Base-by-base conservation (phyloP, 306 rosid genomes). In the Acacia confusa region DNA sequence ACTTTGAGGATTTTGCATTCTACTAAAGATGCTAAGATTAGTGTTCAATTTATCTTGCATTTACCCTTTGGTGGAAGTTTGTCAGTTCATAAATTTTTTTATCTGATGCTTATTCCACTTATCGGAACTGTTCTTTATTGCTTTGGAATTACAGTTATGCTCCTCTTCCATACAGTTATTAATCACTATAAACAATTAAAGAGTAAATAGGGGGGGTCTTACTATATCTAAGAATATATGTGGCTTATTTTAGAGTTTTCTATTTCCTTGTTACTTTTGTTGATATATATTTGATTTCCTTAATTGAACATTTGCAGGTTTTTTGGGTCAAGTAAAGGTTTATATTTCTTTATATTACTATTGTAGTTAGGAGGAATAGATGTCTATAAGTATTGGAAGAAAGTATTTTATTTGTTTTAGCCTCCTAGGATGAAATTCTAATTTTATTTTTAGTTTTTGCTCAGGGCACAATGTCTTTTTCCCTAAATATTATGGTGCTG, bases 381-480 rank as follows among this genome's bases (percentile, higher is more conserved):
- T 22, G 11, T 74, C 34, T 45, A n/a, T 27, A 53, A 58, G 24
- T 13, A 60, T 76, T 17, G 53, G 55, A 61, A 44, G 22, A 20
- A 15, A 55, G 44, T 68, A 14, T 28, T 68, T 75, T 24, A 69
- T 76, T 63, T 77, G 67, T 38, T 40, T 63, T 74, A 36, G 24
- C 22, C 38, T 50, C 60, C 7, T 58, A 25, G 74, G 40, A 30
- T 40, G 70, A 14, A 22, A 38, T 69, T 38, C 48, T 55, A 19
- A 64, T 47, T 69, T 75, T 41, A 70, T 70, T 70, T 70, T 68
- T 67, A 44, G 17, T 36, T 44, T 82, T 69, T 32, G 61, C 44
- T 53, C 15, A 45, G 25, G 58, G 17, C 60, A 43, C 15, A 24
- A 72, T 6, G 30, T 19, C 11, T 36, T 30, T 67, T 41, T 9